Base-by-base conservation (phyloP, 208 protist genomes). In the Acanthamoeba healyi region DNA sequence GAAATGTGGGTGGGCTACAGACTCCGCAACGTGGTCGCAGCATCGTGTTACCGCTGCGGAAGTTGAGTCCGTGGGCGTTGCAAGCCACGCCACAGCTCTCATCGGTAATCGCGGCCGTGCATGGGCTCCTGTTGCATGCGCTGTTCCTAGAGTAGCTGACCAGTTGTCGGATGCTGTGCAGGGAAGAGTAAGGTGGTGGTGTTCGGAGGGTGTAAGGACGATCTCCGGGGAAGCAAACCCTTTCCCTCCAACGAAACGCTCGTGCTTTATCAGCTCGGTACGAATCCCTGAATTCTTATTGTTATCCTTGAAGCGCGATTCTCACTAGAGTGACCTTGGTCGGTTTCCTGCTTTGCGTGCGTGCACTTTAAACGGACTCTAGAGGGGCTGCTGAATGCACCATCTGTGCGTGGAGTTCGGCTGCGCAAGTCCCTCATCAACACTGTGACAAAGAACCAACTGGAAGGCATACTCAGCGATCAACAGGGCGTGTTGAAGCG, bases 401-500 rank as follows among this genome's bases (percentile, higher is more conserved):
- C 65, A 6, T 10, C 32, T 7, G 67, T 77, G 67, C 67, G 67
- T 15, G 34, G 32, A 4, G 65, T 74, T 2, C 9, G 34, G 65
- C 34, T 74, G 65, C 65, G 65, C n/a, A 74, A 74, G 65, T 74
- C 65, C 5, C 65, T 74, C n/a, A 74, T 74, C 65, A 74, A 74
- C 65, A 74, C 65, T 10, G 65, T 77, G 36, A 77, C 67, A 4
- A 38, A n/a, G 22, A 77, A 77, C 67, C 34, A 42, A 36, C 67
- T 44, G 67, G 67, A 46, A 22, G 67, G 67, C 67, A 42, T 77
- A 29, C 29, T 44, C 38, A 77, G 14, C 38, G 34, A 77, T 26
- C 54, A 61, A 17, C 65, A 74, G 65, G 65, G 32, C 34, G 32
- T 42, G 12, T 6, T 40, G 12, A 74, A 74, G 29, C 65, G 65